phyloP scores from a whole-genome alignment of 2,329 filamentous ascomycete genomes.

The Trichoderma endophyticum region DNA sequence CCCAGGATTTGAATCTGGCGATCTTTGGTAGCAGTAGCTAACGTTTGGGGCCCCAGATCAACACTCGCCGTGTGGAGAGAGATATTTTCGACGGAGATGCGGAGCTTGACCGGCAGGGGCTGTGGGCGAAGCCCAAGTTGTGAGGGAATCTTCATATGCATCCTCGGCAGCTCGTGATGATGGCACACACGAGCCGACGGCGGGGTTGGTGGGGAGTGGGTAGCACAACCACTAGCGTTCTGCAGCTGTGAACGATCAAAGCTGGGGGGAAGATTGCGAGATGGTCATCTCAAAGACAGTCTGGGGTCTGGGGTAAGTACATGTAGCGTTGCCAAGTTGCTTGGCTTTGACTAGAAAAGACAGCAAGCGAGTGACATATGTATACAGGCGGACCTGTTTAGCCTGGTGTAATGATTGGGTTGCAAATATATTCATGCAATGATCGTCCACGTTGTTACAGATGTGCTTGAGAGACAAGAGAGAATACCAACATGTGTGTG shows the following conservation, averaged over 20 bases:
- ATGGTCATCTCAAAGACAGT: not conserved
- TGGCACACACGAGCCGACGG: conserved; percentile 1
- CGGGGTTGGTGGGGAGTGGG: conserved; percentile 14
- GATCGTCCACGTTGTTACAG: not conserved
- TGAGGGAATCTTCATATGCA: conserved; percentile 28
- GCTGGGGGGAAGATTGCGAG: conserved; percentile 12
- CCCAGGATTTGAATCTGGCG: conserved; percentile 26
- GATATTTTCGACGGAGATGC: conserved; percentile 82
- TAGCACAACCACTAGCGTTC: conserved; percentile 13
- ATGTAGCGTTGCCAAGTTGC: not conserved
- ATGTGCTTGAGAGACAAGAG: not conserved
- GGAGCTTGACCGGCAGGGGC: conserved; percentile 55
- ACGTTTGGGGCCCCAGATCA: conserved; percentile 55
- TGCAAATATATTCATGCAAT: not conserved
- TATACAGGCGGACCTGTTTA: not conserved
- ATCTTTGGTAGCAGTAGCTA: conserved; percentile 18
- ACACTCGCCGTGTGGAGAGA: conserved; percentile 73
- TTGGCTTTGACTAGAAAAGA: not conserved
- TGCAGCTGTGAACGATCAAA: conserved; percentile 11
- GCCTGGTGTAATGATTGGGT: not conserved
- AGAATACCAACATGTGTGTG: not conserved
- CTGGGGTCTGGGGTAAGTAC: not conserved
- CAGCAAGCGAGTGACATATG: not conserved
- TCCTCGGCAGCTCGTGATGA: conserved; percentile 21
- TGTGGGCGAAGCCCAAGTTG: conserved; percentile 54